Evolutionary conservation across 2,329 filamentous ascomycete genomes (phyloP).

Genomic region (Chrysoporthe austroafricana): DNA sequence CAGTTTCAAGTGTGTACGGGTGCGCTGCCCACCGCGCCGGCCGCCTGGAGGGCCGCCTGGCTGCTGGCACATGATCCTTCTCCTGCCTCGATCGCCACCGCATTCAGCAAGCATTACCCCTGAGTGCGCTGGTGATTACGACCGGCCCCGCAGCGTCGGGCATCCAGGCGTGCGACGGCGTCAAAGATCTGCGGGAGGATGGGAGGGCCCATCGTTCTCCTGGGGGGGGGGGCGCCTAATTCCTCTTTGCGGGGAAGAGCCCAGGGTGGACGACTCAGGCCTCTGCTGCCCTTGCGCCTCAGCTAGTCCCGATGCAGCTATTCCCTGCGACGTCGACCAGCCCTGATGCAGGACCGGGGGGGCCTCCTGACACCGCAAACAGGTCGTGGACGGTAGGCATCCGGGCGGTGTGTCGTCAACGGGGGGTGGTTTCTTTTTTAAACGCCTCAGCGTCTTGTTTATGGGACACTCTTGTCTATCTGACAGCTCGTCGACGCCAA

Average conservation of each 20-base stretch:
- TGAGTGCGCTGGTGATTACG: conserved; percentile 2
- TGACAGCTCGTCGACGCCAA: not conserved
- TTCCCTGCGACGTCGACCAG: not conserved
- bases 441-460: not conserved
- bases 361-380: not conserved
- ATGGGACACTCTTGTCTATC: not conserved
- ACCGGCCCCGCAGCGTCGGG: conserved; percentile 5
- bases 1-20: conserved; percentile 1
- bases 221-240: not conserved
- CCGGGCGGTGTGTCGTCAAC: not conserved
- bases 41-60: not conserved
- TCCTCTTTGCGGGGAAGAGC: conserved; percentile 6
- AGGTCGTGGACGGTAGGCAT: not conserved
- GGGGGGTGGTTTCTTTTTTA: not conserved
- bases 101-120: conserved; percentile 13
- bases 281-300: not conserved
- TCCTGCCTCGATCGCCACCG: conserved; percentile 5
- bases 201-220: not conserved
- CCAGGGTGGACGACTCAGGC: not conserved
- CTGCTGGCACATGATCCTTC: not conserved
- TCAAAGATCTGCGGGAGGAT: conserved; percentile 4
- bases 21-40: not conserved
- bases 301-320: conserved; percentile 4
- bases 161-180: not conserved
- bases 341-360: not conserved